Base-by-base conservation (phyloP, 2,329 filamentous ascomycete genomes). In the Incumbomyces delicatus region DNA sequence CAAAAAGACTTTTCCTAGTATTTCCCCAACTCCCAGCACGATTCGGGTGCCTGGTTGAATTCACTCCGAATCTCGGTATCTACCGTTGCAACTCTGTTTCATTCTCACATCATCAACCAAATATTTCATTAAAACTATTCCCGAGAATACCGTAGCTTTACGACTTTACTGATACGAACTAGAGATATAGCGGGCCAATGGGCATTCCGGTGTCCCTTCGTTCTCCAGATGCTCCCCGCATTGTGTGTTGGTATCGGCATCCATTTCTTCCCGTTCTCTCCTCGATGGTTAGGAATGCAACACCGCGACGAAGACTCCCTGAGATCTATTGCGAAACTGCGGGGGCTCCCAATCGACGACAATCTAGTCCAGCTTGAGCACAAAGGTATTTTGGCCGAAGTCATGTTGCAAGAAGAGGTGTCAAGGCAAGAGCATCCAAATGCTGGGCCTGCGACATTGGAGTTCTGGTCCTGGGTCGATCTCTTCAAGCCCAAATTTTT, bases 311-410 rank as follows among this genome's bases (percentile, higher is more conserved):
- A 68, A 1, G 69, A 72, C 17, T 60, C 63, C 1, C 53, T 73
- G 0, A 20, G 57, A 2, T 59, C 60, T 1, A 58, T 74, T 0
- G 57, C 56, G 1, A 64, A 63, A 38, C 60, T 73, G 1, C 65
- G 70, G 1, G 58, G 63, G 10, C 62, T 75, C 1, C 67, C 72
- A 0, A 48, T 55, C 1, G 63, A 58, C 1, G 71, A 77, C 36
- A 48, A 58, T 1, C 61, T 70, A 12, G 64, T 77, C 0, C 62
- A 69, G 14, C 55, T 64, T 14, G 73, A 77, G 49, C 73, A 65
- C 64, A 64, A 66, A 41, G 72, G 70, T 8, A 76, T 76, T 43
- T 59, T 70, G 1, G 66, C 69, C 1, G 73, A 77, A 47, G 70
- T 71, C 1, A 65, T 6, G 18, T 68, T 75, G 49, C 67, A 74